phyloP scores from a whole-genome alignment of 2,329 filamentous ascomycete genomes.

The Echinosphaeria canescens region DNA sequence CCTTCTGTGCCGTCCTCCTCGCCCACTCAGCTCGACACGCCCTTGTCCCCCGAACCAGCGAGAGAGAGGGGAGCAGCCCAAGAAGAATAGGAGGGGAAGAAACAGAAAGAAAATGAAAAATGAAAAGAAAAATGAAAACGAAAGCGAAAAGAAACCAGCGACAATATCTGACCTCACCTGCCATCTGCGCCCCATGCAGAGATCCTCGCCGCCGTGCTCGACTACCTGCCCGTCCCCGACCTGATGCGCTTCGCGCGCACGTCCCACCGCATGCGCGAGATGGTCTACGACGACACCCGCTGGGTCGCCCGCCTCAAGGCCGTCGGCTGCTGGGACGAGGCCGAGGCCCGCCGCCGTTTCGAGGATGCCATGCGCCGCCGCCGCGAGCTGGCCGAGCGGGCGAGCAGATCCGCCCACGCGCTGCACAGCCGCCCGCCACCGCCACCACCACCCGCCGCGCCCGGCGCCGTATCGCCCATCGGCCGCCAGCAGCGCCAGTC shows the following conservation, averaged over 20 bases:
- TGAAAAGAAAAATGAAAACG: too few relatives aligned
- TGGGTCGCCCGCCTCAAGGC: constrained; percentile 74
- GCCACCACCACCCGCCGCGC: too few relatives aligned
- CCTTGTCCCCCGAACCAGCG: too few relatives aligned
- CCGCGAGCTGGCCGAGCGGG: constrained; percentile 27
- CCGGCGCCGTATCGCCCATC: constrained; percentile 2
- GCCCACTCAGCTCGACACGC: not conserved
- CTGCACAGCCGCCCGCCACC: constrained; percentile 6
- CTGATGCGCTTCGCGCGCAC: constrained; percentile 69
- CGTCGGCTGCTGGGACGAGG: constrained; percentile 86
- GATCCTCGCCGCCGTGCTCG: constrained; percentile 70
- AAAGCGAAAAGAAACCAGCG: too few relatives aligned
- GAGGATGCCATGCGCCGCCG: constrained; percentile 46
- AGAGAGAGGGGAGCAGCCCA: too few relatives aligned
- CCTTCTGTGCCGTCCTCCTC: not conserved
- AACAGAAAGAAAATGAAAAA: too few relatives aligned
- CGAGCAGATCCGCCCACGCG: constrained; percentile 7
- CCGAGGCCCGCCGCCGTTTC: constrained; percentile 59
- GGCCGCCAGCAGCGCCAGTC: constrained; percentile 4
- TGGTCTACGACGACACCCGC: constrained; percentile 95
- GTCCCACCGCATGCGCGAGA: constrained; percentile 77
- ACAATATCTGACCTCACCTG: too few relatives aligned
- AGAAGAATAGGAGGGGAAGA: too few relatives aligned
- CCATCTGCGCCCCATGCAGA: constrained; percentile 28
- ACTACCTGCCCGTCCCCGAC: constrained; percentile 71